Base-by-base conservation (phyloP, 2,329 filamentous ascomycete genomes). In the Penicillium palitans region DNA sequence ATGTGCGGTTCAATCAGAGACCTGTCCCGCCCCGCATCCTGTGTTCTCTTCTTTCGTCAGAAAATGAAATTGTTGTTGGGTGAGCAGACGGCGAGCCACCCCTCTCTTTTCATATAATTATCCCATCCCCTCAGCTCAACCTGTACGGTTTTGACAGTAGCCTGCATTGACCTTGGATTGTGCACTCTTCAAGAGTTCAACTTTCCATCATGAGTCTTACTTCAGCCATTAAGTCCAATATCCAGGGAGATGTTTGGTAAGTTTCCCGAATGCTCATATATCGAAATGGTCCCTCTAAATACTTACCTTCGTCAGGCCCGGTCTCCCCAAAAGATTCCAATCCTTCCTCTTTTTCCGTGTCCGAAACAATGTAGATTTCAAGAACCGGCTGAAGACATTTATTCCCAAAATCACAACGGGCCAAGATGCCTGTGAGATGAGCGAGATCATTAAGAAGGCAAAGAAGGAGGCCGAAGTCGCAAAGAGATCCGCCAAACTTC, bases 191-290 rank as follows among this genome's bases (percentile, higher is more conserved):
- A 9, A 12, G 31, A 47, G 48, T 39, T 5, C 10, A 21, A 47
- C 13, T 17, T 33, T 24, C 25, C 33, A 54, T 27, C 29, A 62
- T 58, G 58, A 40, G 24, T 49, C 52, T 55, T 8, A 55, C 54
- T 13, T 25, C 31, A 15, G 29, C 31, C 9, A 47, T 46, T 17
- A 57, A 40, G 37, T 41, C 47, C n/a, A 63, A 64, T 40, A 61
- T 64, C 8, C 62, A 64, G 46, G 62, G 62, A 12, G 52, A 62
- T 47, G 52, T 64, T 31, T 64, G 62, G 62, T 63, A 54, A 3
- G 57, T 24, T 17, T 49, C 51, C 51, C 19, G 7, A 33, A 17
- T 10, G 5, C 7, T n/a, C 29, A 48, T 35, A 6, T 21, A 17
- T 46, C 33, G 1, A 39, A 49, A 42, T 46, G 1, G 7, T 33